Evolutionary conservation across 2,329 filamentous ascomycete genomes (phyloP), one percentile per base, ranked within the genome.

Genomic region (Capronia americana): DNA sequence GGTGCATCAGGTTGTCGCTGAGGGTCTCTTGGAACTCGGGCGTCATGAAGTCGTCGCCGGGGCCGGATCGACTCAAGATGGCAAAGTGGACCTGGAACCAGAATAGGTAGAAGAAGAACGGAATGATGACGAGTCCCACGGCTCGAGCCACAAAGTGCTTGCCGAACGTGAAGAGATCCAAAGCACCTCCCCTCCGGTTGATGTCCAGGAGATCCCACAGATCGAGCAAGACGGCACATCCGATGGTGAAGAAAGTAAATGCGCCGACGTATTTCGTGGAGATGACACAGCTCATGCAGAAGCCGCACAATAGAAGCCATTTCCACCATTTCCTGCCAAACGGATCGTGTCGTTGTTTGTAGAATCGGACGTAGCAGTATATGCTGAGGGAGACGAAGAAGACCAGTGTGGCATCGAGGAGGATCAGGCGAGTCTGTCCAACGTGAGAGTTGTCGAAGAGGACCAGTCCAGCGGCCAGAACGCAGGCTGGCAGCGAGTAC

Each of bases 1-100:
- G 88, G 67, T 92, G 87, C 92, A 99, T 95, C 68, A 90, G 81
- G 76, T 99, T 99, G 82, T 99, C 94, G 75, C 91, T 93, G 70
- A 99, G 84, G 1, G 95, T 98, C 82, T 97, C 93, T 82, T 99
- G 95, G 83, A 99, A 99, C 75, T 95, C 92, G 1, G 95, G 95
- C 3, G 91, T 93, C 95, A 99, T 99, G 82, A 99, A 99, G 75
- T 98, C 94, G 76, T 99, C 95, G 61, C 95, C 95, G 53, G 95
- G 94, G 41, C 95, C 95, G 60, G 95, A 98, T 67, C 90, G 87
- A 71, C 83, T 90, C 69, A 99, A 85, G 74, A 99, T 92, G 53
- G 92, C 86, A 79, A 99, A 99, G 82, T 99, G 95, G 32, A 99
- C 93, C 85, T 99, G 95, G 89, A 99, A 99, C 95, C 95, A 99